phyloP scores from a whole-genome alignment of 2,329 filamentous ascomycete genomes.

The Mycosphaerella sp. region DNA sequence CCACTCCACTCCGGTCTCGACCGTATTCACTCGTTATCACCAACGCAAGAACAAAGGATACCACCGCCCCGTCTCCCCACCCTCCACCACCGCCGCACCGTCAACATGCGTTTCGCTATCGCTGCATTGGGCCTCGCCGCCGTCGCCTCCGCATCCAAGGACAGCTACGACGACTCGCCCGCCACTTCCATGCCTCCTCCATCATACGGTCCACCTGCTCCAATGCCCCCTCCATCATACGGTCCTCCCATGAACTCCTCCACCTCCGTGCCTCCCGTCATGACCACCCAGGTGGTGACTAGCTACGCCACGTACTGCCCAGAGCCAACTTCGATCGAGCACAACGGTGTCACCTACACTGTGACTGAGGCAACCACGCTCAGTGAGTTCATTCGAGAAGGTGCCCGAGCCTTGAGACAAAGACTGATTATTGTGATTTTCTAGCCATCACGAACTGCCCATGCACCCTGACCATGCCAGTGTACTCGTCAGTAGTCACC shows the following conservation, averaged over 20 bases:
- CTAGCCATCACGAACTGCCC: constrained; percentile 22
- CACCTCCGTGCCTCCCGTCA: constrained; percentile 8
- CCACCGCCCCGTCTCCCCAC: neutral
- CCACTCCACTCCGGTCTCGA: constrained; percentile 11
- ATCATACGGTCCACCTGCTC: too few species aligned
- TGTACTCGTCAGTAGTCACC: constrained; percentile 23
- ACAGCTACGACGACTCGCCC: constrained; percentile 2
- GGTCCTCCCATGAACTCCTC: constrained; percentile 5
- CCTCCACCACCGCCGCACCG: constrained; percentile 3
- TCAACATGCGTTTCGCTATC: constrained; percentile 23
- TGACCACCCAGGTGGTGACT: constrained; percentile 22
- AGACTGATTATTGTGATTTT: neutral
- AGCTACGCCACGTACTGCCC: constrained; percentile 22
- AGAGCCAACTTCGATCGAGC: constrained; percentile 17
- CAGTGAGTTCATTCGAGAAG: neutral
- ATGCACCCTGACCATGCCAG: constrained; percentile 24
- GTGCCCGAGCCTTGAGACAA: neutral
- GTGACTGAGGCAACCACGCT: constrained; percentile 23
- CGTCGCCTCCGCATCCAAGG: constrained; percentile 11
- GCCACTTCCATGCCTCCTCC: neutral
- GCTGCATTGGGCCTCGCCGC: constrained; percentile 21
- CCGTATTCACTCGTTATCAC: constrained; percentile 18
- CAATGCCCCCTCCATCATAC: neutral
- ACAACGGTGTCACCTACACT: constrained; percentile 22
- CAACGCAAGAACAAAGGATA: constrained; percentile 13